Conservation (phyloP, 2,329 filamentous ascomycete species). For the Colletotrichum lini region DNA sequence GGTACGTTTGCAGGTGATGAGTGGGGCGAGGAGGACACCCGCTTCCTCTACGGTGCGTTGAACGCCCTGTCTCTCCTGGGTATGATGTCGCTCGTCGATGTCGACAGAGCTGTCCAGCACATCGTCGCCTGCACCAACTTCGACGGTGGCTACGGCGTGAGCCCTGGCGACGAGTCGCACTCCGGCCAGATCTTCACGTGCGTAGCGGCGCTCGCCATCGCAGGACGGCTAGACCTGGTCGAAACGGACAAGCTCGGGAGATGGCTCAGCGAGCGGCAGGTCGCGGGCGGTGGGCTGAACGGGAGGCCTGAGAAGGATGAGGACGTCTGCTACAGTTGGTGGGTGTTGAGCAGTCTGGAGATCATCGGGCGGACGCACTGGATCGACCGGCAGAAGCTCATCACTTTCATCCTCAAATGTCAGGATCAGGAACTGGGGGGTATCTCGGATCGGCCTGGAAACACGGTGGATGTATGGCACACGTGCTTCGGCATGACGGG, state of each 20-base stretch:
- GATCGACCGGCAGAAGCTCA: conserved; percentile 88
- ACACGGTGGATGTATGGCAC: conserved; percentile 98
- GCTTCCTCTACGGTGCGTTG: conserved; percentile 92
- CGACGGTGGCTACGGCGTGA: conserved; percentile 93
- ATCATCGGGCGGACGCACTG: conserved; percentile 92
- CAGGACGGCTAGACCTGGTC: conserved; percentile 83
- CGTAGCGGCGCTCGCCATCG: conserved; percentile 88
- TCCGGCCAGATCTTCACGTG: conserved; percentile 97
- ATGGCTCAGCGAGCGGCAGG: conserved; percentile 95
- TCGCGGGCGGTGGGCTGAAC: conserved; percentile 90
- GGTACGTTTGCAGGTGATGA: conserved; percentile 95
- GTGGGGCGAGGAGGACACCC: conserved; percentile 96
- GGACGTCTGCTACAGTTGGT: conserved; percentile 99
- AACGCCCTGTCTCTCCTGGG: conserved; percentile 90
- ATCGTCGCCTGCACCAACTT: conserved; percentile 90
- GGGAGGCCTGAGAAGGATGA: conserved; percentile 95
- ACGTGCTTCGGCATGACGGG: conserved; percentile 92
- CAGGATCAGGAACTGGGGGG: conserved; percentile 90
- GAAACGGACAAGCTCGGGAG: conserved; percentile 85
- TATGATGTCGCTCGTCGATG: conserved; percentile 80
- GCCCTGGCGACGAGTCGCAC: conserved; percentile 93
- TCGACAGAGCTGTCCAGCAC: conserved; percentile 84
- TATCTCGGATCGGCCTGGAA: conserved; percentile 89
- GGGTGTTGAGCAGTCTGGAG: conserved; percentile 92
- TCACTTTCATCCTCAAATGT: conserved; percentile 86